These are phyloP conservation scores for Penicillium sp. DNA, from an alignment of 2,329 filamentous ascomycete genomes.

Conservation along the genomic window DNA sequence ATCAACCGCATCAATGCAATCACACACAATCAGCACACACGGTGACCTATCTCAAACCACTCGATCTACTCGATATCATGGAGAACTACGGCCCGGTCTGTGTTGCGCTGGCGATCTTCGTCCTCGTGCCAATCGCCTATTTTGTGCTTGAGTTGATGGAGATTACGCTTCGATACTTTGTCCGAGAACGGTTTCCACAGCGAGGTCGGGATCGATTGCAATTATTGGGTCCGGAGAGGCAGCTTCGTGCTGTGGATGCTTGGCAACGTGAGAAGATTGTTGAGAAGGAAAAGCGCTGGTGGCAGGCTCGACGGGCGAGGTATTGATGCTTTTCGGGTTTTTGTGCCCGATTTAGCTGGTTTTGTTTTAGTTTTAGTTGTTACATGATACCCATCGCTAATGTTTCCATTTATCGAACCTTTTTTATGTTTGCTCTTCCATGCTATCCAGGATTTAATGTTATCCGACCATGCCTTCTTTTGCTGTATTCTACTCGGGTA, in stretches of 20 bases:
- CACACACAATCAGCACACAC: not conserved
- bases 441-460: too few relatives aligned
- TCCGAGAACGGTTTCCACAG: conserved; percentile 17
- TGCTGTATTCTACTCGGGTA: too few relatives aligned
- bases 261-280: conserved; percentile 19
- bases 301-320: conserved; percentile 2
- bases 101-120: conserved; percentile 20
- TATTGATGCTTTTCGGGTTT: not conserved
- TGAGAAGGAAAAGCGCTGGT: conserved; percentile 13
- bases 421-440: too few relatives aligned
- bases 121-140: conserved; percentile 23
- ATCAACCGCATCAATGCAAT: not conserved
- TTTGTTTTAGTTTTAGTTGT: not conserved
- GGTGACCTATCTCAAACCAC: not conserved
- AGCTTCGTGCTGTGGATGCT: conserved; percentile 17
- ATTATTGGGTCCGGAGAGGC: conserved; percentile 19
- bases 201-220: conserved; percentile 20
- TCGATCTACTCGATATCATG: conserved; percentile 11
- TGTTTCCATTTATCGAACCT: not conserved
- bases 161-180: conserved; percentile 7
- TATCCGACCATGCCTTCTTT: too few relatives aligned
- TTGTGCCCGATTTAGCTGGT: not conserved
- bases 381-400: not conserved
- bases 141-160: conserved; percentile 20
- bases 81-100: conserved; percentile 24